Conservation (phyloP, 1,284 basidiomycete species). For the Fomitopsis schrenkii region DNA sequence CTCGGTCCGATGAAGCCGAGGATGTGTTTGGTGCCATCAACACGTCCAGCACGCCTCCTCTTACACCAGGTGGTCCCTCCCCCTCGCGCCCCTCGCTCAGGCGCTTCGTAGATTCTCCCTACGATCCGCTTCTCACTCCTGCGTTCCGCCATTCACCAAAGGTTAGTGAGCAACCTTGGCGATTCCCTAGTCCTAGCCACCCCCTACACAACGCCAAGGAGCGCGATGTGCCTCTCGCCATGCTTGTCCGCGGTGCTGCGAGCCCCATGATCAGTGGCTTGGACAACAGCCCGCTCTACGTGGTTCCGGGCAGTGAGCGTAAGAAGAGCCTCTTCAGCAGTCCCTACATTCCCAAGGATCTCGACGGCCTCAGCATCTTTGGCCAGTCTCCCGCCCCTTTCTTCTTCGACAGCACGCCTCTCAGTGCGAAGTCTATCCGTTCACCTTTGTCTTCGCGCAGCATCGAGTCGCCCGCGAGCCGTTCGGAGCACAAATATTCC, state of each 20-base stretch:
- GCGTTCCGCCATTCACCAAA: constrained; percentile 71
- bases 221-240: constrained; percentile 59
- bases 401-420: constrained; percentile 20
- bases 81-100: constrained; percentile 12
- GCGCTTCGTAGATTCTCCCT: constrained; percentile 49
- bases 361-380: constrained; percentile 9
- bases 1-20: not conserved
- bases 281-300: constrained; percentile 31
- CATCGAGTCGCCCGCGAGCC: constrained; percentile 23
- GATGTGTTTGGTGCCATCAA: constrained; percentile 6
- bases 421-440: constrained; percentile 23
- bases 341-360: constrained; percentile 17
- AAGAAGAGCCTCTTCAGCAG: constrained; percentile 29
- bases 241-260: constrained; percentile 43
- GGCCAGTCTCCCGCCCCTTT: constrained; percentile 26
- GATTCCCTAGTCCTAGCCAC: constrained; percentile 68
- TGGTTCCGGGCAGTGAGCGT: constrained; percentile 25
- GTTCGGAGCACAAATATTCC: constrained; percentile 3
- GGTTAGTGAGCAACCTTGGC: constrained; percentile 72
- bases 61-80: constrained; percentile 22
- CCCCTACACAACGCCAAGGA: constrained; percentile 53
- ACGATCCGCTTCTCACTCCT: constrained; percentile 66
- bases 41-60: constrained; percentile 24
- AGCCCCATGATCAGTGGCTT: constrained; percentile 36
- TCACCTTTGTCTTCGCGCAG: constrained; percentile 14